Evolutionary conservation across 768 basidiomycete genomes (phyloP).

Genomic region (Termitomyces sp.): DNA sequence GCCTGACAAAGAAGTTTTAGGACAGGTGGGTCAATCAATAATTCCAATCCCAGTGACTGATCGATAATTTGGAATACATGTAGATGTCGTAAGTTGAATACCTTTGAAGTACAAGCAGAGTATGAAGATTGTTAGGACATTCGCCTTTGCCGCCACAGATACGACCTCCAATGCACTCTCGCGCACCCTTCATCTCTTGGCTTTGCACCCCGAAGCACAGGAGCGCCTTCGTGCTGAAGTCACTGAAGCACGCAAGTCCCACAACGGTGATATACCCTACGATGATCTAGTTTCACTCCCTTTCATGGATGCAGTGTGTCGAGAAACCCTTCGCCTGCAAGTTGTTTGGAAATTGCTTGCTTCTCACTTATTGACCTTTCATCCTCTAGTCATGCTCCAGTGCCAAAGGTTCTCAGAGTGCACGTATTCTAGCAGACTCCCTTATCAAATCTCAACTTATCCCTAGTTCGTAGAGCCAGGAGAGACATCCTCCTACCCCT

Average conservation of each 20-base stretch:
- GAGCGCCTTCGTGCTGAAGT: neutral
- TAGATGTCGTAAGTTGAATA: neutral
- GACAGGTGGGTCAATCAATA: neutral
- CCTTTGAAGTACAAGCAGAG: neutral
- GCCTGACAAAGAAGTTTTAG: neutral
- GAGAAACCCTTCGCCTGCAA: neutral
- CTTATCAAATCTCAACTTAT: neutral
- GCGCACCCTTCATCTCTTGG: neutral
- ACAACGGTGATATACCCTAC: neutral
- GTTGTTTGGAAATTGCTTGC: neutral
- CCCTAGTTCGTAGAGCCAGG: neutral
- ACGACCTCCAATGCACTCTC: conserved; percentile 1
- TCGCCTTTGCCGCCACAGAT: neutral
- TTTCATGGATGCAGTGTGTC: conserved; percentile 1
- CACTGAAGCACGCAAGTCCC: neutral
- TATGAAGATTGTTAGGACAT: neutral
- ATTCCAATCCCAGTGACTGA: neutral
- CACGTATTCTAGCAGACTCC: neutral
- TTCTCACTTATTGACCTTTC: neutral
- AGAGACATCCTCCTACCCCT: neutral
- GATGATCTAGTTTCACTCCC: neutral
- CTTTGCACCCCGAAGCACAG: neutral
- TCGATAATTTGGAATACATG: neutral
- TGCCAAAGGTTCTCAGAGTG: neutral
- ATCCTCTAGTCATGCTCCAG: neutral